A percentile compares a stretch with the other conserved stretches of the same genome.
phyloP scores from a whole-genome alignment of 108 stramenopile genomes.

The Fistulifera solaris region DNA sequence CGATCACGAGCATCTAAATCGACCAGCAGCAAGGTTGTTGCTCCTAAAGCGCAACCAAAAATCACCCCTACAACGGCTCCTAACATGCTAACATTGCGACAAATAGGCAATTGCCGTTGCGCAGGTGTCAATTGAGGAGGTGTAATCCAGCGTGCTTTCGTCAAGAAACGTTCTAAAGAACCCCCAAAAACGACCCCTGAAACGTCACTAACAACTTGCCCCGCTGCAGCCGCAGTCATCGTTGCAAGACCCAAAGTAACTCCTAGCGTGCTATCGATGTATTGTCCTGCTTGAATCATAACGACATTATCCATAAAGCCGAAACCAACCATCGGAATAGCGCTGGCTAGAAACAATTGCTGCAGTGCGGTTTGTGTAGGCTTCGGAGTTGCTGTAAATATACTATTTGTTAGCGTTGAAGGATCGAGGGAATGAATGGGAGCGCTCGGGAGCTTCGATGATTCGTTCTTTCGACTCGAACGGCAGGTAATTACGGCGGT shows the following conservation, averaged over 20 bases:
- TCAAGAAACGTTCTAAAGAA: constrained; percentile 19
- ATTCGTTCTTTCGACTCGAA: too few species aligned
- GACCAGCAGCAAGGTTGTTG: constrained; percentile 7
- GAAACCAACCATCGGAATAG: constrained; percentile 56
- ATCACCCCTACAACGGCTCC: constrained; percentile 44
- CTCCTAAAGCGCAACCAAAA: constrained; percentile 59
- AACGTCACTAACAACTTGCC: constrained; percentile 33
- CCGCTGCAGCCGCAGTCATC: constrained; percentile 59
- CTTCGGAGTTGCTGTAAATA: background rate
- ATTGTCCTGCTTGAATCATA: constrained; percentile 63
- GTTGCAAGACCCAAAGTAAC: constrained; percentile 60
- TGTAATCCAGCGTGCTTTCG: constrained; percentile 1
- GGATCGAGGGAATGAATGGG: too few species aligned
- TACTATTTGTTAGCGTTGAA: too few species aligned
- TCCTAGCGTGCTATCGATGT: constrained; percentile 57
- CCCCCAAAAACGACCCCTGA: constrained; percentile 37
- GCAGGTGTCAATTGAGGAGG: constrained; percentile 13
- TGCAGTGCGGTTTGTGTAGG: constrained; percentile 9
- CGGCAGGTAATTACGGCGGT: too few species aligned
- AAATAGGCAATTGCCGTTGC: constrained; percentile 18
- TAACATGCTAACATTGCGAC: constrained; percentile 15
- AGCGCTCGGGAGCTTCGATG: too few species aligned
- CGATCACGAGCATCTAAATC: constrained; percentile 10
- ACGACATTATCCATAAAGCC: constrained; percentile 70
- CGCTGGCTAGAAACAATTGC: constrained; percentile 16